A percentile compares a stretch with the other conserved stretches of the same genome.
phyloP scores from a whole-genome alignment of 2,329 filamentous ascomycete species.

The Huntiella savannae region DNA sequence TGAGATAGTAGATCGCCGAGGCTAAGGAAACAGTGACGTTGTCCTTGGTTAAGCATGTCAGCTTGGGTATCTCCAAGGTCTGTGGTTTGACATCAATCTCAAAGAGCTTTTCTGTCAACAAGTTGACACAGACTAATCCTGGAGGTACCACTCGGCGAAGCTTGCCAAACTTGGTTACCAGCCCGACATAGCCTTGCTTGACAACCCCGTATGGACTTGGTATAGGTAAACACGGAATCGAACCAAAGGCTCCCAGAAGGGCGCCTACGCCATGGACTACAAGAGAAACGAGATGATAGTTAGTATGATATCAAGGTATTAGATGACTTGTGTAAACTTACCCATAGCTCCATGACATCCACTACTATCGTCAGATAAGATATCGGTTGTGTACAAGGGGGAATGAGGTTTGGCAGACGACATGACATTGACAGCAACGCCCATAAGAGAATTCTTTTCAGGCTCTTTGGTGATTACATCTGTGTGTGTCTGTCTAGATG shows the following conservation, averaged over 20 bases:
- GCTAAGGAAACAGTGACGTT: constrained; percentile 89
- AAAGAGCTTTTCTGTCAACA: constrained; percentile 71
- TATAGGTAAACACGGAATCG: constrained; percentile 75
- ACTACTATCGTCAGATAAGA: too few relatives aligned
- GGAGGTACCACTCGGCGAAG: constrained; percentile 95
- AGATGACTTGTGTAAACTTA: too few relatives aligned
- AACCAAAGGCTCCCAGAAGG: constrained; percentile 59
- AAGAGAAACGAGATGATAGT: background rate
- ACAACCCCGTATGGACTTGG: constrained; percentile 95
- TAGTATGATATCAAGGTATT: background rate
- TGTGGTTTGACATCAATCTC: constrained; percentile 99
- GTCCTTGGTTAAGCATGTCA: constrained; percentile 99
- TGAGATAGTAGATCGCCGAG: constrained; percentile 98
- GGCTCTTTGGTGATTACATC: too few relatives aligned
- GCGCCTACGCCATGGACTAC: constrained; percentile 55
- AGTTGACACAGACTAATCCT: constrained; percentile 93
- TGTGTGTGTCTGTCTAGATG: too few relatives aligned
- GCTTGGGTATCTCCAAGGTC: constrained; percentile 88
- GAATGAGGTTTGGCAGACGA: too few relatives aligned
- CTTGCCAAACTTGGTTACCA: constrained; percentile 86
- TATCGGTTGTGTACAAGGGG: too few relatives aligned
- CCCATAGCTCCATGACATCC: too few relatives aligned
- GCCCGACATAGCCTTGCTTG: constrained; percentile 77
- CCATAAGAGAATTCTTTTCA: too few relatives aligned
- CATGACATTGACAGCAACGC: too few relatives aligned